Conservation (phyloP, 2,329 filamentous ascomycete species). For the Colletotrichum lentis region DNA sequence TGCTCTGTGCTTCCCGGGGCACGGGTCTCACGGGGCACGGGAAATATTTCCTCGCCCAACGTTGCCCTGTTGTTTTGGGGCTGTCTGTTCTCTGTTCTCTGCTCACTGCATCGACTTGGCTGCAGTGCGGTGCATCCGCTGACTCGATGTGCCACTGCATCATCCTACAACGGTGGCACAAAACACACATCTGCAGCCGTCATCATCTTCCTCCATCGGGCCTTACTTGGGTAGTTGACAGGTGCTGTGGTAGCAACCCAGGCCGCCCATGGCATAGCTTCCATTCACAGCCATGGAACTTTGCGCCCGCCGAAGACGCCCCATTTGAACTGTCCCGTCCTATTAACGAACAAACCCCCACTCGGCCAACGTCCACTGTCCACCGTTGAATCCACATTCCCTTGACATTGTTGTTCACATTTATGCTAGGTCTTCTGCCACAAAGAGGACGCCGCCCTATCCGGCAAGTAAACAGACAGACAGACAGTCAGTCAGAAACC, state of each 20-base stretch:
- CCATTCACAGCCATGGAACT: too few species aligned
- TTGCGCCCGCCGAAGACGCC: not conserved
- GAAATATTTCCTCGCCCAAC: slow-evolving; percentile 8
- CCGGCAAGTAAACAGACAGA: not conserved
- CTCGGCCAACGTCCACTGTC: not conserved
- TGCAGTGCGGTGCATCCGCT: not conserved
- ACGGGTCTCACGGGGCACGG: slow-evolving; percentile 6
- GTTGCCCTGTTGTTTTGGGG: not conserved
- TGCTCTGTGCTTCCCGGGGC: slow-evolving; percentile 8
- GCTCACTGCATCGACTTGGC: not conserved
- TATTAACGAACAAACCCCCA: not conserved
- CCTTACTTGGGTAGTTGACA: slow-evolving; percentile 21
- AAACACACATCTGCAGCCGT: not conserved
- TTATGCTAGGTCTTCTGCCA: not conserved
- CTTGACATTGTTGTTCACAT: not conserved
- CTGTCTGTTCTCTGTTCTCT: too few species aligned
- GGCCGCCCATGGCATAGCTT: not conserved
- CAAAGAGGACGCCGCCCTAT: not conserved
- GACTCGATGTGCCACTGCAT: not conserved
- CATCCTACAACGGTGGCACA: not conserved
- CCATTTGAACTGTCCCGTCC: not conserved
- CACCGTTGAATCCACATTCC: not conserved
- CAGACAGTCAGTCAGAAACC: too few species aligned
- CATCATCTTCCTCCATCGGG: not conserved
- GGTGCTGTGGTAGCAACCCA: slow-evolving; percentile 2